Percentiles rank a stretch among this genome's conserved stretches.
phyloP scores from a whole-genome alignment of 805 yeast genomes.

The Naumovozyma baii region DNA sequence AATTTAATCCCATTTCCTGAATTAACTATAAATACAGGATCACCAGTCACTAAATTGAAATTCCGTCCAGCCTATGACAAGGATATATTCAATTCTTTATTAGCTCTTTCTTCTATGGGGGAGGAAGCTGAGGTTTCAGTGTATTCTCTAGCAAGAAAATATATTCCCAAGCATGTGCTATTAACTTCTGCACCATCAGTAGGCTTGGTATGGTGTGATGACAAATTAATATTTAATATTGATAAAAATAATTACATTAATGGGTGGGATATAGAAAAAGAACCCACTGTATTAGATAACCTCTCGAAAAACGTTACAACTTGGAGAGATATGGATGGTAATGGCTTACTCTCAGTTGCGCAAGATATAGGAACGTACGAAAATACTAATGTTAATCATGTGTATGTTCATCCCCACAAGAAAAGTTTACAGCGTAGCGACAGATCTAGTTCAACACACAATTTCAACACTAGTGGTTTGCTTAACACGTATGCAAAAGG shows the following conservation, averaged over 20 bases:
- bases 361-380: slow-evolving; percentile 23
- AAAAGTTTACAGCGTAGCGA: neutral
- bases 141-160: slow-evolving; percentile 61
- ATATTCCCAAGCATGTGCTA: slow-evolving; percentile 50
- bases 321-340: slow-evolving; percentile 33
- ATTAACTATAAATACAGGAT: slow-evolving; percentile 59
- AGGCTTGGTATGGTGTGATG: slow-evolving; percentile 31
- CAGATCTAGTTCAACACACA: neutral
- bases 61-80: slow-evolving; percentile 25
- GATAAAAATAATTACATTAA: slow-evolving; percentile 26
- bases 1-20: slow-evolving; percentile 43
- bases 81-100: slow-evolving; percentile 45
- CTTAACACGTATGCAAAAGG: slow-evolving; percentile 10
- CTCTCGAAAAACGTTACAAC: slow-evolving; percentile 18
- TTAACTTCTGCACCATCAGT: slow-evolving; percentile 23
- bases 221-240: slow-evolving; percentile 24
- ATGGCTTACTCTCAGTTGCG: slow-evolving; percentile 24
- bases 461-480: neutral
- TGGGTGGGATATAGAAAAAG: slow-evolving; percentile 27
- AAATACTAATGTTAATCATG: slow-evolving; percentile 1
- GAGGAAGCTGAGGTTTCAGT: slow-evolving; percentile 61
- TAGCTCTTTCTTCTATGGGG: slow-evolving; percentile 64
- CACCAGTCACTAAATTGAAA: slow-evolving; percentile 55
- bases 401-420: neutral
- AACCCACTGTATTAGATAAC: slow-evolving; percentile 27